Percentiles rank a stretch among this genome's conserved stretches.
These are phyloP conservation scores for Colletotrichum eleusines DNA, from an alignment of 2,329 filamentous ascomycete species.

Conservation along the genomic window DNA sequence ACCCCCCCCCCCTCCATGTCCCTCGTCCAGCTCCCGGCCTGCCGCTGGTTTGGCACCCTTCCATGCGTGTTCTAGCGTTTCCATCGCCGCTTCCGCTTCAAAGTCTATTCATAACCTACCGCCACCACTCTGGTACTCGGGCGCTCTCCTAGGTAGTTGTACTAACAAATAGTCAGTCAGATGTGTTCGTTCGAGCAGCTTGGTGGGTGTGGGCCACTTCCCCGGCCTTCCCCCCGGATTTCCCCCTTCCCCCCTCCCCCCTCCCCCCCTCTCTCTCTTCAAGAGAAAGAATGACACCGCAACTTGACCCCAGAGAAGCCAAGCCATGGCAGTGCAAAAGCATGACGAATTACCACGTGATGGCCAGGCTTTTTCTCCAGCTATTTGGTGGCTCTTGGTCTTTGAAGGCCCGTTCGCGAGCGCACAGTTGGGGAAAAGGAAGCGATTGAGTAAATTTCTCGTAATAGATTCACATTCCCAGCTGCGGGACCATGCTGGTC, in stretches of 20 bases:
- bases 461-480: conserved; percentile 29
- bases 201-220: not conserved
- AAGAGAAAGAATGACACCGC: not conserved
- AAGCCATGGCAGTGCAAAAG: conserved; percentile 21
- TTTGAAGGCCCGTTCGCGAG: not conserved
- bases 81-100: conserved; percentile 22
- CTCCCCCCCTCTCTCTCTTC: conserved; percentile 2
- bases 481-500: conserved; percentile 17
- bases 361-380: conserved; percentile 1
- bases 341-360: not conserved
- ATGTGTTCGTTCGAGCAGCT: not conserved
- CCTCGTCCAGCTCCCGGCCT: not conserved
- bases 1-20: not conserved
- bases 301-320: conserved; percentile 7
- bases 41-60: conserved; percentile 16
- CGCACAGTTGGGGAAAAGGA: conserved; percentile 33
- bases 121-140: no score
- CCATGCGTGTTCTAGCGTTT: conserved; percentile 37
- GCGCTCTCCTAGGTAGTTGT: not conserved
- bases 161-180: no score
- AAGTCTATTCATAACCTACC: not conserved
- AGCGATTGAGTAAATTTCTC: conserved; percentile 27
- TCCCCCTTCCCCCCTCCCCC: no score
- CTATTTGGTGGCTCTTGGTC: not conserved
- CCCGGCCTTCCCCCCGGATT: conserved; percentile 13